These are phyloP conservation scores for Verticillium longisporum DNA, from an alignment of 2,329 filamentous ascomycete genomes.

Conservation along the genomic window DNA sequence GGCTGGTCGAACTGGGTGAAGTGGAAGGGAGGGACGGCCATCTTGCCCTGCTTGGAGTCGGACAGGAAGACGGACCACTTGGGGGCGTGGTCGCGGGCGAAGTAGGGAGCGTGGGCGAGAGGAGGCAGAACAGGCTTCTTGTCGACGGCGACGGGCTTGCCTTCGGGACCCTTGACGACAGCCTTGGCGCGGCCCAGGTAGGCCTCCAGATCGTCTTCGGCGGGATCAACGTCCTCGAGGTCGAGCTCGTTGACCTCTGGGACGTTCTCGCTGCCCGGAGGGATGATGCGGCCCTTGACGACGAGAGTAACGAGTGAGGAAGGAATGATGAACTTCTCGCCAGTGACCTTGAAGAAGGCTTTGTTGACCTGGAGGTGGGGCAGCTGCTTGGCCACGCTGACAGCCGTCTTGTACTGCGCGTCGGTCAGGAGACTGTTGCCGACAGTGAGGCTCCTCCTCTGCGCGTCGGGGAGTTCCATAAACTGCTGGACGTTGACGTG, in stretches of 20 bases:
- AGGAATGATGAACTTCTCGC: slow-evolving; percentile 87
- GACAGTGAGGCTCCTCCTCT: slow-evolving; percentile 65
- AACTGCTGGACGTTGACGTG: slow-evolving; percentile 80
- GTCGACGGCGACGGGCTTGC: slow-evolving; percentile 48
- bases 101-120: slow-evolving; percentile 85
- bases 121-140: slow-evolving; percentile 68
- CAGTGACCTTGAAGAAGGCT: slow-evolving; percentile 97
- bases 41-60: slow-evolving; percentile 89
- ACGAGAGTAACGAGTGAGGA: slow-evolving; percentile 90
- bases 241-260: slow-evolving; percentile 71
- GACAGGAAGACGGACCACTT: slow-evolving; percentile 93
- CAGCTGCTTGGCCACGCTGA: slow-evolving; percentile 74
- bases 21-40: slow-evolving; percentile 94
- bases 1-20: slow-evolving; percentile 90
- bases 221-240: slow-evolving; percentile 84
- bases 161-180: slow-evolving; percentile 53
- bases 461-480: slow-evolving; percentile 73
- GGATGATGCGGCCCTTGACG: slow-evolving; percentile 89
- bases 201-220: slow-evolving; percentile 85
- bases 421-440: slow-evolving; percentile 66
- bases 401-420: slow-evolving; percentile 67
- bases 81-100: slow-evolving; percentile 81
- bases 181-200: slow-evolving; percentile 66
- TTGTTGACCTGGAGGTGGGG: slow-evolving; percentile 80
- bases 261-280: slow-evolving; percentile 70